Evolutionary conservation across 257 asterid species (phyloP).

Genomic region (Eucommia ulmoides): DNA sequence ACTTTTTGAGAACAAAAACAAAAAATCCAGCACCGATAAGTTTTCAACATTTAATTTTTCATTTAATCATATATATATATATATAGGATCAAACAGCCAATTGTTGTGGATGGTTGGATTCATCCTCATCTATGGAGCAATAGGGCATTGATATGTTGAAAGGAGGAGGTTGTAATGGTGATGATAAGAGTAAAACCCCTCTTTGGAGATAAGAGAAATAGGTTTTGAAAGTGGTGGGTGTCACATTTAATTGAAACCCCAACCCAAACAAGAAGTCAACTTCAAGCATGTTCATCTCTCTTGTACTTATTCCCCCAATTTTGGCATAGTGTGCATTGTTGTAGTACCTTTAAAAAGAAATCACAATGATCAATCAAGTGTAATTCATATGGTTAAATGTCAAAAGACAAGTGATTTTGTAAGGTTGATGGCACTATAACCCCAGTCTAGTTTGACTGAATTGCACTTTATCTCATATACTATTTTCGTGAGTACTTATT

Average conservation of each 20-base stretch:
- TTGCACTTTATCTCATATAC: too few species aligned
- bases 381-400: too few species aligned
- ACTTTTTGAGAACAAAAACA: too few species aligned
- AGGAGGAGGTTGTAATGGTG: conserved; percentile 26
- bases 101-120: conserved; percentile 34
- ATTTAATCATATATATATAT: too few species aligned
- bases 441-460: background rate
- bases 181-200: conserved; percentile 21
- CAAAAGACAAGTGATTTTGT: background rate
- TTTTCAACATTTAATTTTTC: too few species aligned
- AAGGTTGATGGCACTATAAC: background rate
- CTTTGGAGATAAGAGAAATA: conserved; percentile 29
- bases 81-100: conserved; percentile 16
- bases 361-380: background rate
- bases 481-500: too few species aligned
- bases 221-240: conserved; percentile 34
- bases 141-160: conserved; percentile 3
- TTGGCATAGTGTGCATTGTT: conserved; percentile 60
- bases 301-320: conserved; percentile 52
- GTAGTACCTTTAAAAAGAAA: conserved; percentile 30
- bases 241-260: conserved; percentile 45
- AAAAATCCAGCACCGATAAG: too few species aligned
- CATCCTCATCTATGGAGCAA: conserved; percentile 27
- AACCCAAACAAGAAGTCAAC: conserved; percentile 59
- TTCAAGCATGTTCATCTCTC: conserved; percentile 61